Base-by-base conservation (phyloP, 2,329 filamentous ascomycete genomes). In the Davidsoniella eucalypti region DNA sequence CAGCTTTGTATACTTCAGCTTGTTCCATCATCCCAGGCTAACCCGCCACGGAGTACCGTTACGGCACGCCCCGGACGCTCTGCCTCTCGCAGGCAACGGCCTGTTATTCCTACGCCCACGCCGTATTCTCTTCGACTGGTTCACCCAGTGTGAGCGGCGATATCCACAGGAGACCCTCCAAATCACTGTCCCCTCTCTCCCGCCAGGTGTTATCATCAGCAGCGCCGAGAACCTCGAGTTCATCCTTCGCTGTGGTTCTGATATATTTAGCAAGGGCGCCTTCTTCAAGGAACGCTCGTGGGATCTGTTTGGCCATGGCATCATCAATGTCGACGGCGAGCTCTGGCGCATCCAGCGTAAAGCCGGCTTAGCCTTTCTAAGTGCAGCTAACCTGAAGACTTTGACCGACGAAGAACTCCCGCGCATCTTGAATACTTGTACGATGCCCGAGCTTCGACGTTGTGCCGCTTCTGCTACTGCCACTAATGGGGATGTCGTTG, bases 251-350 rank as follows among this genome's bases (percentile, higher is more conserved):
- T 33, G 29, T 9, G 69, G 78, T 53, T 76, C 80, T 57, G 69
- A 67, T 9, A 60, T 75, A 10, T 80, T 82, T 57, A 66, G 69
- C 43, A 82, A 82, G 57, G 78, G 78, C 12, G 64, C 68, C 2
- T 80, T 82, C 54, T 75, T 82, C 57, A 77, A 75, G 55, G 62
- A 64, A 16, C 68, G 76, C 37, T 73, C 76, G 0, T 73, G 72
- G 68, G 78, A 81, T 57, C 62, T 82, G 0, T 82, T 82, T 54
- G 78, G 75, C 1, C 68, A 77, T 55, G 78, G 78, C 23, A 82
- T 82, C 56, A 80, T 82, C 61, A 82, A 82, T 56, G 72, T 72
- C 23, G 78, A 81, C 54, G 78, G 78, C 39, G 73, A 78, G 18
- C 58, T 77, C 21, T 82, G 78, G 78, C 73, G 68, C 53, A 63